Evolutionary conservation across 305 asterid genomes (phyloP).

Genomic region (Plantago lanceolata): DNA sequence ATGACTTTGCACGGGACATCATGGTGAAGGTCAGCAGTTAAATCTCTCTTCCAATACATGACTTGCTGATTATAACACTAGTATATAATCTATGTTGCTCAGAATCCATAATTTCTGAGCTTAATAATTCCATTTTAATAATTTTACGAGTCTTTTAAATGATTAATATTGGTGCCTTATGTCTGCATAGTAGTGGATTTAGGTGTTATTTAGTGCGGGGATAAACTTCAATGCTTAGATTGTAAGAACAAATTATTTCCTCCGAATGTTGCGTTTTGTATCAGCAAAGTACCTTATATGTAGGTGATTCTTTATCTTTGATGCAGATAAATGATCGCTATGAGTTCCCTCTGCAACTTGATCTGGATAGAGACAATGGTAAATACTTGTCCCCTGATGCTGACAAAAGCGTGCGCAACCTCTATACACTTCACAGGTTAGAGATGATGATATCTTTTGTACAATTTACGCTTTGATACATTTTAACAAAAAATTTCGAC

Average conservation of each 20-base stretch:
- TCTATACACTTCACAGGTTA: conserved; percentile 41
- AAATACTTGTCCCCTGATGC: conserved; percentile 43
- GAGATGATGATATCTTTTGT: background rate
- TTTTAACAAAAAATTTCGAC: background rate
- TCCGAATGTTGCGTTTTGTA: too few species aligned
- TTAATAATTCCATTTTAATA: too few species aligned
- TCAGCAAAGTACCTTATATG: background rate
- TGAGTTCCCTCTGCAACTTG: conserved; percentile 38
- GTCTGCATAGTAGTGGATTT: too few species aligned
- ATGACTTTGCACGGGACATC: conserved; percentile 82
- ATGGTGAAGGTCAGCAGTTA: conserved; percentile 81
- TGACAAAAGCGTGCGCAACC: conserved; percentile 36
- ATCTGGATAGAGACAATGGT: conserved; percentile 41
- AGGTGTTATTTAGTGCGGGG: too few species aligned
- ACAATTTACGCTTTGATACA: background rate
- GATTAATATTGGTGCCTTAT: too few species aligned
- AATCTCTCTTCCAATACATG: conserved; percentile 1
- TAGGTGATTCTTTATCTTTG: conserved; percentile 4
- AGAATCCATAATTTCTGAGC: too few species aligned
- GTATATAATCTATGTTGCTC: too few species aligned
- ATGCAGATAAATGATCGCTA: conserved; percentile 41
- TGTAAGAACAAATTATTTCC: too few species aligned
- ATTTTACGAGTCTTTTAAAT: too few species aligned
- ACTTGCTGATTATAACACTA: background rate
- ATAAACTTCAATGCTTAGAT: too few species aligned